Base-by-base conservation (phyloP, 306 rosid genomes). In the Medicago ruthenica region DNA sequence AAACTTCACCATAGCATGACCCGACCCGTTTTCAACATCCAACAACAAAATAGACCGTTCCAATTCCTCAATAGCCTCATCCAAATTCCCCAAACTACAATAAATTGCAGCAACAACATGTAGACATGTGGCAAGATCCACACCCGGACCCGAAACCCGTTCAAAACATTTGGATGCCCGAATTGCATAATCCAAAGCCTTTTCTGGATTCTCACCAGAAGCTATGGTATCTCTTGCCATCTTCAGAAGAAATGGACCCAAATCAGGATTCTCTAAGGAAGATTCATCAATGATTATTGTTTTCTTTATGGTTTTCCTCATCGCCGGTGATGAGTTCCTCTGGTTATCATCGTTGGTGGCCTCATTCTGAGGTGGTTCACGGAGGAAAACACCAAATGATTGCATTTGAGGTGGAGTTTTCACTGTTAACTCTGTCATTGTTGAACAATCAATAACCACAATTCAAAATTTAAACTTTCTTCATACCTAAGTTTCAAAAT, bases 31-130 rank as follows among this genome's bases (percentile, higher is more conserved):
- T 39, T 75, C 79, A 4, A 5, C 12, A 67, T 80, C 83, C 70
- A 82, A 13, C 57, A 80, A 27, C 80, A 83, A 79, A 61, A 93
- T 86, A n/a, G 98, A 83, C 81, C 85, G 84, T 61, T 89, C 92
- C 82, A 91, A 66, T 12, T 75, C 86, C 39, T 81, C 87, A 54
- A 86, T 63, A 37, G 96, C 97, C 58, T 84, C 93, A 8, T 81
- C 91, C 18, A 91, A 86, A 78, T 82, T 74, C 47, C 93, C 90
- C 79, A 93, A 80, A 64, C 88, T 82, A 24, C 89, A 70, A 79
- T 86, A 60, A 16, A 89, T 89, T 17, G 98, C 96, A 7, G 96
- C 97, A 18, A 86, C 96, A 2, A 91, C 86, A 66, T 89, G 98
- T 8, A 89, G 42, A 74, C 97, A 88, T 89, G 84, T 89, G 15